Conservation (phyloP, 306 rosid genomes). For the Lagenaria siceraria region DNA sequence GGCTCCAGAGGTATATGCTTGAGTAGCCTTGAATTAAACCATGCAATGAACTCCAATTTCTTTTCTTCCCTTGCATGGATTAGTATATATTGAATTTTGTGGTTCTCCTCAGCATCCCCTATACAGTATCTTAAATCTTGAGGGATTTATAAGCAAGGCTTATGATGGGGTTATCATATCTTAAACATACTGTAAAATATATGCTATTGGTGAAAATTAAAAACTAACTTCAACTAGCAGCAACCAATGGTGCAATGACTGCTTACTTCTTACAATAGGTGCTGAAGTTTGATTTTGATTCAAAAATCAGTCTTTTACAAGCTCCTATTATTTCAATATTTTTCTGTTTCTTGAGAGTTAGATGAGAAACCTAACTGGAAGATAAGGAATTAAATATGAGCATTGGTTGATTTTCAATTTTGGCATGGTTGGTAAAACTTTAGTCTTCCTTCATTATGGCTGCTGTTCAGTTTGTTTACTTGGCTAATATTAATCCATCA, state of each 20-base stretch:
- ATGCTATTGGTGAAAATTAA: neutral
- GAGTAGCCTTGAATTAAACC: conserved; percentile 6
- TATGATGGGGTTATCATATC: neutral
- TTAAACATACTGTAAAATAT: neutral
- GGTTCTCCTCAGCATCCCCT: neutral
- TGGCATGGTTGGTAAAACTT: conserved; percentile 2
- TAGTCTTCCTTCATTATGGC: neutral
- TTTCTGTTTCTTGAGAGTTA: neutral
- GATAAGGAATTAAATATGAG: neutral
- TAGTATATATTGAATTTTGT: neutral
- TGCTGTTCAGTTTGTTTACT: neutral
- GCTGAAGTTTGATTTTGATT: neutral
- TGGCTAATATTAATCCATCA: neutral
- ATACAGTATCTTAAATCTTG: neutral
- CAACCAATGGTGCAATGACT: neutral
- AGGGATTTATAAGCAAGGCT: neutral
- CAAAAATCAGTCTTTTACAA: neutral
- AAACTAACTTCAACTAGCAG: neutral
- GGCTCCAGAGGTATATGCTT: conserved; percentile 91
- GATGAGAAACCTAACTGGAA: neutral
- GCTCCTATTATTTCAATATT: neutral
- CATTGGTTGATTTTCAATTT: neutral
- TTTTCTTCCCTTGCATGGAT: neutral
- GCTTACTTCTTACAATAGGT: neutral
- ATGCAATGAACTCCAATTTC: neutral